Evolutionary conservation across 805 yeast genomes (phyloP), one percentile per base, ranked within the genome.

Genomic region (Starmerella davenportii): DNA sequence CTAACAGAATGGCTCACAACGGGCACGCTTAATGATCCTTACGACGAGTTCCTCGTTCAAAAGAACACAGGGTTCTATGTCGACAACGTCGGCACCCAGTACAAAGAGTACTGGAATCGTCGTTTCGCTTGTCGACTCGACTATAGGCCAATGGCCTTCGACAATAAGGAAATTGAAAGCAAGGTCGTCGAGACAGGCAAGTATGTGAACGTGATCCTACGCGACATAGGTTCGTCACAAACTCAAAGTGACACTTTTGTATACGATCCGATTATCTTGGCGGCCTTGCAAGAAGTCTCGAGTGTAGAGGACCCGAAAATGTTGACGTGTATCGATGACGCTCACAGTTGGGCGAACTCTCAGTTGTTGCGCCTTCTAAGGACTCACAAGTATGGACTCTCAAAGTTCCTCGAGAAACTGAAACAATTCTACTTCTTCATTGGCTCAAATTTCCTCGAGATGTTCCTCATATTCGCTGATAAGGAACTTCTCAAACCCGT

Each of bases 101-200:
- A 7, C 32, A 64, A 62, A 36, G 62, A 57, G 35, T 60, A 58
- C 45, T 63, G 67, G 67, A 65, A 59, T 23, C 53, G 53, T 40
- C 73, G 80, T 43, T 90, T 70, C 54, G 68, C 79, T 4, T 64
- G 84, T 15, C 65, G 85, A 36, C 68, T 68, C 36, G 92, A 80
- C 50, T 92, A 87, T 0, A 32, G 84, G 28, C 72, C 87, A 4
- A 65, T 68, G 39, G 82, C 76, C 45, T 71, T 87, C 42, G 58
- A 63, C 5, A 57, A 63, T 29, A 62, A 60, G 20, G 68, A 64
- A 2, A 53, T 74, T 5, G 78, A 78, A 46, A 65, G 66, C 36
- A 76, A 77, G 55, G 66, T 87, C 0, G 60, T 87, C 19, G 62
- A 74, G 37, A 80, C 95, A 0, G 99, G 99, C 1, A 85, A 82